Conservation (phyloP, 306 rosid species). For the Echinosophora koreensis region DNA sequence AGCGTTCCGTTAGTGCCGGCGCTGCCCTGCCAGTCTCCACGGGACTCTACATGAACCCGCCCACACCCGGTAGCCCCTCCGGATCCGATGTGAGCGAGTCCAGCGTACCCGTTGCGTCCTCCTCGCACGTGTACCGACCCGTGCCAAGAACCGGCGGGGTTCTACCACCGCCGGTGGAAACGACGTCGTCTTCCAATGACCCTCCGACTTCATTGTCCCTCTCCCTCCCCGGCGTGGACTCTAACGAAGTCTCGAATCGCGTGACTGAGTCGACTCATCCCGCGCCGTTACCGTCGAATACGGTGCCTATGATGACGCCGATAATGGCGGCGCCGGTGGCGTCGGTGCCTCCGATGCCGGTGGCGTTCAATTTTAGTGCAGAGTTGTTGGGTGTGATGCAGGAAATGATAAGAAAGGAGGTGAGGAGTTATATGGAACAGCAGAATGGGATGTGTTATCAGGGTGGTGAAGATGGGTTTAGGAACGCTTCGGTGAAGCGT, state of each 20-base stretch:
- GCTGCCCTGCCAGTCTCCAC: slow-evolving; percentile 71
- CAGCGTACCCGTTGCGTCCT: slow-evolving; percentile 61
- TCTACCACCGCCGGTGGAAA: slow-evolving; percentile 69
- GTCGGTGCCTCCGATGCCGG: slow-evolving; percentile 17
- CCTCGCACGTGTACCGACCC: slow-evolving; percentile 70
- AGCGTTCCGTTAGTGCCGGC: slow-evolving; percentile 81
- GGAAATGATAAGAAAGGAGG: slow-evolving; percentile 93
- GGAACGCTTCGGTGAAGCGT: slow-evolving; percentile 67
- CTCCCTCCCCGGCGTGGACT: slow-evolving; percentile 81
- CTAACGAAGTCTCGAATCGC: slow-evolving; percentile 56
- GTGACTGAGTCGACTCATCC: slow-evolving; percentile 36
- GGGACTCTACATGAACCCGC: slow-evolving; percentile 66
- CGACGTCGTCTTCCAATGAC: slow-evolving; percentile 67
- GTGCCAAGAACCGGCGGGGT: slow-evolving; percentile 73
- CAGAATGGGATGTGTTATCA: slow-evolving; percentile 63
- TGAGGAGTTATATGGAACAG: slow-evolving; percentile 87
- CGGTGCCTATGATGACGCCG: slow-evolving; percentile 52
- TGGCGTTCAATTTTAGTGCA: slow-evolving; percentile 57
- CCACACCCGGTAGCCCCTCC: slow-evolving; percentile 75
- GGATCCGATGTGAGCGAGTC: slow-evolving; percentile 95
- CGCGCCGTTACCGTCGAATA: not conserved
- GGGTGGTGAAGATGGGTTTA: slow-evolving; percentile 62
- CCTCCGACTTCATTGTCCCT: slow-evolving; percentile 86
- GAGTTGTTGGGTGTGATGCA: slow-evolving; percentile 88
- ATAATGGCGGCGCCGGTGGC: slow-evolving; percentile 33